A percentile compares a stretch with the other conserved stretches of the same genome.
Evolutionary conservation across 192 early-diverging fungal species (phyloP).

Genomic region (Backusella mclennaniae): DNA sequence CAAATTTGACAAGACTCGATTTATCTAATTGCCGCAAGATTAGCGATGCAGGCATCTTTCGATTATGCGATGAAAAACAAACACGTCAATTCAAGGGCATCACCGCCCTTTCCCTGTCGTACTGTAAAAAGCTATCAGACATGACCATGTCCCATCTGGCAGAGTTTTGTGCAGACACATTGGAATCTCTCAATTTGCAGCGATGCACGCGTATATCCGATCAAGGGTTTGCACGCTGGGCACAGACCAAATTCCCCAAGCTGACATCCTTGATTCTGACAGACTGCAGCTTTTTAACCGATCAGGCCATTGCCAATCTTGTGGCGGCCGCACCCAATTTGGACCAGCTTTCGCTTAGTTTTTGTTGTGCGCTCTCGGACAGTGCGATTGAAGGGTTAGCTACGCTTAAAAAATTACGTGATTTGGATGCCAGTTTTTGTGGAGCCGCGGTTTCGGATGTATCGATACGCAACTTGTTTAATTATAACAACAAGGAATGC

Average conservation of each 20-base stretch:
- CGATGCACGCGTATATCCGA: conserved; percentile 75
- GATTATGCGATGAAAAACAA: conserved; percentile 37
- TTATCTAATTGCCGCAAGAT: conserved; percentile 82
- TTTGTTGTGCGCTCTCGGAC: conserved; percentile 78
- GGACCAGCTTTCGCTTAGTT: conserved; percentile 58
- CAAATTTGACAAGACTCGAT: conserved; percentile 53
- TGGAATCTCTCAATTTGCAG: conserved; percentile 68
- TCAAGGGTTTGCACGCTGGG: conserved; percentile 57
- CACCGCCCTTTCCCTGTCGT: conserved; percentile 53
- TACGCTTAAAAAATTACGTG: conserved; percentile 42
- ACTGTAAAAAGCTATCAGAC: conserved; percentile 78
- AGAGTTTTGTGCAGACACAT: conserved; percentile 42
- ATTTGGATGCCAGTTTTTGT: conserved; percentile 70
- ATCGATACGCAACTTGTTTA: conserved; percentile 42
- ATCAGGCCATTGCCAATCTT: conserved; percentile 56
- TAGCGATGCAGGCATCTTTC: conserved; percentile 56
- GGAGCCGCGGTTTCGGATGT: conserved; percentile 72
- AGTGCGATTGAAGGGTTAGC: conserved; percentile 41
- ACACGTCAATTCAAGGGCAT: conserved; percentile 14
- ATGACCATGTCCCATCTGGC: conserved; percentile 50
- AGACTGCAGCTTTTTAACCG: conserved; percentile 79
- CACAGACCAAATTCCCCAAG: conserved; percentile 28
- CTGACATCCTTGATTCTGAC: conserved; percentile 59
- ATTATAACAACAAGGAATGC: conserved; percentile 16
- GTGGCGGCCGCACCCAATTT: conserved; percentile 55